Evolutionary conservation across 2,329 filamentous ascomycete genomes (phyloP).

Genomic region (Xylariaceae sp.): DNA sequence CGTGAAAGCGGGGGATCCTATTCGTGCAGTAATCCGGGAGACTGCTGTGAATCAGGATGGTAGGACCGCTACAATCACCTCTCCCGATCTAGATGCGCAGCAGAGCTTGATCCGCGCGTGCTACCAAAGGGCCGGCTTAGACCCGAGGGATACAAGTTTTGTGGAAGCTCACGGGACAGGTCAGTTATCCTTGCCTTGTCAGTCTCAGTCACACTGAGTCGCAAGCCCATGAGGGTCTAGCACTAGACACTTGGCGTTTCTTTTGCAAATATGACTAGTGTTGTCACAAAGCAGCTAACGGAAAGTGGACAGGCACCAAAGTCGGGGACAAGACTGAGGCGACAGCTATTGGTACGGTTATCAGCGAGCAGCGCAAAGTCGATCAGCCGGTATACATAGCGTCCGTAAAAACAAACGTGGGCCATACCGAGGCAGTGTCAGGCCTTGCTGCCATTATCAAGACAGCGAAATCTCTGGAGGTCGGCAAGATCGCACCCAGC

Average conservation of each 20-base stretch:
- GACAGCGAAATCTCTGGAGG: constrained; percentile 22
- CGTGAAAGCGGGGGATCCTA: not conserved
- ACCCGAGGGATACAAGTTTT: not conserved
- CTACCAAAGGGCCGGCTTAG: not conserved
- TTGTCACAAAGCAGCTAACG: too few relatives aligned
- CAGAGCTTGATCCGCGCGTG: not conserved
- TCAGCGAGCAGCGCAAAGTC: constrained; percentile 15
- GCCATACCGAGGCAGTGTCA: constrained; percentile 30
- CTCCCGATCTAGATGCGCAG: not conserved
- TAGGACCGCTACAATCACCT: not conserved
- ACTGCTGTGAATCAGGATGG: not conserved
- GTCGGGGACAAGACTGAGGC: not conserved
- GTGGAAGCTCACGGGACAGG: not conserved
- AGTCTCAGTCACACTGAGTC: too few relatives aligned
- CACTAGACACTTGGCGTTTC: too few relatives aligned
- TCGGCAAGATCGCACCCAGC: constrained; percentile 25
- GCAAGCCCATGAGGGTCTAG: too few relatives aligned
- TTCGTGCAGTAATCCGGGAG: not conserved
- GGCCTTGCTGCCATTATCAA: constrained; percentile 32
- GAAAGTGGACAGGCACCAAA: not conserved
- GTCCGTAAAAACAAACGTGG: constrained; percentile 32
- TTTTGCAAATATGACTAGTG: too few relatives aligned
- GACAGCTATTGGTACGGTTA: not conserved
- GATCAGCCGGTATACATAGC: constrained; percentile 15
- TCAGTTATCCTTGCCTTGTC: too few relatives aligned